Percentiles rank a stretch among this genome's conserved stretches.
Evolutionary conservation across 805 yeast genomes (phyloP).

Genomic region (Yueomyces sinensis): DNA sequence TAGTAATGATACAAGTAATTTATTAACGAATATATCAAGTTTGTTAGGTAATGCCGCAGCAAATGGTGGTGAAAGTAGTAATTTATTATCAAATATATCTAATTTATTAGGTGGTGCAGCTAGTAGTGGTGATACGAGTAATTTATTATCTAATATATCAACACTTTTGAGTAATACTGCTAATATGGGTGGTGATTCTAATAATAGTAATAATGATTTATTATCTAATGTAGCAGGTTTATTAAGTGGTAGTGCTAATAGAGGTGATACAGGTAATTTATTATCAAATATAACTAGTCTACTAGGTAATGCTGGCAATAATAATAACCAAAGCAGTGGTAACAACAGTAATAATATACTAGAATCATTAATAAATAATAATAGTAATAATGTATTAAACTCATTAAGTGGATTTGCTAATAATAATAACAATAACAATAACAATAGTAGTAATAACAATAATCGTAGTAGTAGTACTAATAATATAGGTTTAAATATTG

Average conservation of each 20-base stretch:
- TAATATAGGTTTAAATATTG: neutral
- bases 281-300: neutral
- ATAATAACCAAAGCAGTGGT: neutral
- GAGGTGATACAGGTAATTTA: neutral
- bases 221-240: neutral
- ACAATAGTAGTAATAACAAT: neutral
- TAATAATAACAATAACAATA: neutral
- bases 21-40: too few species aligned
- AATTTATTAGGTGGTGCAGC: too few species aligned
- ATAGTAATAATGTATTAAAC: too few species aligned
- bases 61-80: too few species aligned
- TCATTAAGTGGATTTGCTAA: neutral
- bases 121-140: too few species aligned
- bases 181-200: slow-evolving; percentile 21
- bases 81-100: too few species aligned
- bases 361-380: neutral
- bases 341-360: neutral
- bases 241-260: neutral
- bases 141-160: too few species aligned
- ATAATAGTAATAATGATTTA: slow-evolving; percentile 3
- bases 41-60: too few species aligned
- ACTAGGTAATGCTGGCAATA: neutral
- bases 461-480: neutral
- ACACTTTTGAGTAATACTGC: too few species aligned
- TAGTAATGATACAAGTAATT: too few species aligned